phyloP scores from a whole-genome alignment of 1,139 yeast species.

The Suhomyces ambrosiae region DNA sequence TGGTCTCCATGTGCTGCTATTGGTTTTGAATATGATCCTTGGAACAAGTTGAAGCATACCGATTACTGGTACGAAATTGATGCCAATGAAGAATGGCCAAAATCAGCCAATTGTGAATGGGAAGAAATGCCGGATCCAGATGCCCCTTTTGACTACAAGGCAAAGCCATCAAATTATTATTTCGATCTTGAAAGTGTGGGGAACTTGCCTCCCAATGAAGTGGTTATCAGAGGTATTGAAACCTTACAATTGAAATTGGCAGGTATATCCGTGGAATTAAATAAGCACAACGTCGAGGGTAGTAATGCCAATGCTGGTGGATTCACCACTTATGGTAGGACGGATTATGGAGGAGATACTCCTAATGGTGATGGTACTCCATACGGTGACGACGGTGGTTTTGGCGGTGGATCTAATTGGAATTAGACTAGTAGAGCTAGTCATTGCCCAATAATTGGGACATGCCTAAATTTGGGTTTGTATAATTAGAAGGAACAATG shows the following conservation, averaged over 20 bases:
- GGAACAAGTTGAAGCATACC: constrained; percentile 95
- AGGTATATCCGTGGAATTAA: constrained; percentile 79
- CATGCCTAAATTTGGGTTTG: neutral
- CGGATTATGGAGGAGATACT: constrained; percentile 39
- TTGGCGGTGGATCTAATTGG: constrained; percentile 36
- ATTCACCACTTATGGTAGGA: constrained; percentile 53
- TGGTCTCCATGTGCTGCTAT: constrained; percentile 99
- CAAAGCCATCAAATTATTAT: constrained; percentile 79
- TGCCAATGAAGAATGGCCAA: constrained; percentile 91
- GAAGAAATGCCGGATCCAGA: constrained; percentile 94
- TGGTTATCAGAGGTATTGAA: constrained; percentile 77
- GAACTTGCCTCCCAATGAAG: constrained; percentile 83
- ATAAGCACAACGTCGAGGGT: constrained; percentile 57
- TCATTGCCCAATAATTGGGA: too few relatives aligned
- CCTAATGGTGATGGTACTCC: constrained; percentile 45
- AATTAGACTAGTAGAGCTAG: constrained; percentile 2
- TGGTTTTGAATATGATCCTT: constrained; percentile 98
- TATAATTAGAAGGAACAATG: too few relatives aligned
- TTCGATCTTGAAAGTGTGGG: constrained; percentile 93
- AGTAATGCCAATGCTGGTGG: constrained; percentile 47
- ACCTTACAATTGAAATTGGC: constrained; percentile 91
- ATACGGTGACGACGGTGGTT: constrained; percentile 49
- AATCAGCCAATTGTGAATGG: constrained; percentile 84
- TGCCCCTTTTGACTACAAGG: constrained; percentile 82
- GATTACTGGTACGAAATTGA: constrained; percentile 95